phyloP scores from a whole-genome alignment of 768 basidiomycete species.

The Mycena maculata region DNA sequence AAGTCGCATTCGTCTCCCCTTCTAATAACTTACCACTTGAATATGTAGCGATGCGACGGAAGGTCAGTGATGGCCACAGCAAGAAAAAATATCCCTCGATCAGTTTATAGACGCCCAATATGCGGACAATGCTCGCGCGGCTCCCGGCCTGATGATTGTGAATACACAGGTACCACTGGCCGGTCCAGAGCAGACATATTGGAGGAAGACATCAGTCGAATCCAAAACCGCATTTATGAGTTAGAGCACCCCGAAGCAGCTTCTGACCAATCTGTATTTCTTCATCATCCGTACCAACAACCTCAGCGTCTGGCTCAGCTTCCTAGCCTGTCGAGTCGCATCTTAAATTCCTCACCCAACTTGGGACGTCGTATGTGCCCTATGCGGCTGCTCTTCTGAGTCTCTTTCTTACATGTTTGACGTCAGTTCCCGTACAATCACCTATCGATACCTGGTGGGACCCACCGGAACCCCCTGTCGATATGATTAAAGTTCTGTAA shows the following conservation, averaged over 20 bases:
- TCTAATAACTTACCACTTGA: background rate
- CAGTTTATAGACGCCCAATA: conserved; percentile 42
- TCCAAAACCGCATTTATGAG: conserved; percentile 50
- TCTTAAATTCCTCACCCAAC: background rate
- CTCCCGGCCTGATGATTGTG: conserved; percentile 52
- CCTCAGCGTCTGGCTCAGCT: background rate
- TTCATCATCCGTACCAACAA: conserved; percentile 42
- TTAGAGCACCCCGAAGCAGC: conserved; percentile 43
- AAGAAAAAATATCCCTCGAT: background rate
- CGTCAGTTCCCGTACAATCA: background rate
- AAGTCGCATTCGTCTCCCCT: background rate
- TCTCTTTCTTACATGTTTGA: background rate
- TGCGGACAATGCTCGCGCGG: conserved; percentile 54
- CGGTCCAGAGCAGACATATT: conserved; percentile 52
- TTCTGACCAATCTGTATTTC: conserved; percentile 28
- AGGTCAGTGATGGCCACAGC: conserved; percentile 1
- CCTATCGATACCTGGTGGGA: conserved; percentile 13
- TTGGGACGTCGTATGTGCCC: background rate
- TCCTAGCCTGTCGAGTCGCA: background rate
- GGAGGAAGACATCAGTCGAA: conserved; percentile 52
- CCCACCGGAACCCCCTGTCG: conserved; percentile 3
- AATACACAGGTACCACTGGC: conserved; percentile 54
- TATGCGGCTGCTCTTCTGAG: background rate
- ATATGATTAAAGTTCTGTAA: conserved; percentile 13
- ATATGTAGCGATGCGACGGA: conserved; percentile 33